phyloP scores from a whole-genome alignment of 1,139 yeast species.

The Yamadazyma epiphylla region DNA sequence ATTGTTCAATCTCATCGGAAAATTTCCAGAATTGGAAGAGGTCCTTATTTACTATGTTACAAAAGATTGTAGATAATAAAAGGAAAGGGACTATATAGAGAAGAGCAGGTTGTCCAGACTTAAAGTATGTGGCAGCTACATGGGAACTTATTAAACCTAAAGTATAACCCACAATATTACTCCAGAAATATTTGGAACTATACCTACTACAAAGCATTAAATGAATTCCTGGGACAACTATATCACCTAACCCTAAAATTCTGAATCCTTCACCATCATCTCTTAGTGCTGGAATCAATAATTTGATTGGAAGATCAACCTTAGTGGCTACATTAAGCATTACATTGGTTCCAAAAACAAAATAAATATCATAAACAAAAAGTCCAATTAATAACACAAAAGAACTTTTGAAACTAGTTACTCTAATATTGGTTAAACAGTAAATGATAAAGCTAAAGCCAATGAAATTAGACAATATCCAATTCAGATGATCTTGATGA shows the following conservation, averaged over 20 bases:
- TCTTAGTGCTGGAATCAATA: conserved; percentile 39
- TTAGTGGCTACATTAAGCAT: conserved; percentile 62
- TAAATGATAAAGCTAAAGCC: conserved; percentile 33
- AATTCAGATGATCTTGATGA: conserved; percentile 18
- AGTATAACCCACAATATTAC: conserved; percentile 41
- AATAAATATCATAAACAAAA: conserved; percentile 61
- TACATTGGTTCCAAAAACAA: conserved; percentile 60
- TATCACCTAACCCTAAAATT: conserved; percentile 57
- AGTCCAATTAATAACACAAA: conserved; percentile 43
- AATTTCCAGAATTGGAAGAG: conserved; percentile 32
- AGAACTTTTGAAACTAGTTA: conserved; percentile 43
- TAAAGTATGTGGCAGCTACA: conserved; percentile 29
- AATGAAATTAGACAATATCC: conserved; percentile 29
- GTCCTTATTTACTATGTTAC: conserved; percentile 36
- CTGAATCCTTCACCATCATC: conserved; percentile 12
- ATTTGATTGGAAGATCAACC: conserved; percentile 53
- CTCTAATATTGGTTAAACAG: conserved; percentile 25
- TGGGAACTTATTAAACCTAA: conserved; percentile 44
- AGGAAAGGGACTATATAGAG: conserved; percentile 58
- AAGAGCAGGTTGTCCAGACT: conserved; percentile 64
- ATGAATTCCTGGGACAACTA: conserved; percentile 54
- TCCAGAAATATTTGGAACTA: conserved; percentile 43
- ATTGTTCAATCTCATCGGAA: conserved; percentile 12
- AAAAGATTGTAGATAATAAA: conserved; percentile 5
- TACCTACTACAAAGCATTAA: conserved; percentile 48